Evolutionary conservation across 2,329 filamentous ascomycete species (phyloP), one percentile per base, ranked within the genome.

Genomic region (Acrodontium crateriforme): DNA sequence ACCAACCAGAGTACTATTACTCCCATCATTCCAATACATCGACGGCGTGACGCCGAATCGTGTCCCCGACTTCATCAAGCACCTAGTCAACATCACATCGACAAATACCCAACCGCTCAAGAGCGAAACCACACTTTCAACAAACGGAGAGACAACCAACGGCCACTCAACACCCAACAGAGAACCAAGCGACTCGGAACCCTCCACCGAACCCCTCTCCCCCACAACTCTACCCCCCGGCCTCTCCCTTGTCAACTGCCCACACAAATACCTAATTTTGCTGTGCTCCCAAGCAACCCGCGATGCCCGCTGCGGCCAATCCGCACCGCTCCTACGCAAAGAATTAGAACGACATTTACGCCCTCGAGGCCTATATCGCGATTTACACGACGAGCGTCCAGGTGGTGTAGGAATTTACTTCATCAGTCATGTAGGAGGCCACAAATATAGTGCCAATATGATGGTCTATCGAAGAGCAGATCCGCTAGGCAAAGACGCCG

Each of bases 391-490:
- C 52, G 75, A 84, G 53, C 63, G 89, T 32, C 83, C 85, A 0
- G 87, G 87, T 8, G 89, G 89, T 9, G 87, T 94, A 5, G 87
- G 83, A 1, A 81, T 98, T 39, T 93, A 93, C 59, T 95, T 94
- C 51, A 91, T 95, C 49, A 87, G 75, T 41, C 89, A 98, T 49
- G 84, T 94, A 3, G 89, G 89, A 16, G 89, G 89, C 0, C 89
- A 98, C 62, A 94, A 94, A 60, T 95, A 92, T 58, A 75, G 77
- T 25, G 89, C 89, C 16, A 98, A 98, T 46, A 73, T 95, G 43
- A 80, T 98, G 62, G 65, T 98, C 2, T 95, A 98, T 54, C 70
- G 89, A 7, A 67, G 69, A 11, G 62, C 65, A 6, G 55, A 50
- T 18, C 30, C 34, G 5, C 58, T 58, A 28, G 57, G 57, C 2